Percentiles rank a stretch among this genome's conserved stretches.
These are phyloP conservation scores for Obelidium mucronatum DNA, from an alignment of 192 early-diverging fungal genomes.

Conservation along the genomic window DNA sequence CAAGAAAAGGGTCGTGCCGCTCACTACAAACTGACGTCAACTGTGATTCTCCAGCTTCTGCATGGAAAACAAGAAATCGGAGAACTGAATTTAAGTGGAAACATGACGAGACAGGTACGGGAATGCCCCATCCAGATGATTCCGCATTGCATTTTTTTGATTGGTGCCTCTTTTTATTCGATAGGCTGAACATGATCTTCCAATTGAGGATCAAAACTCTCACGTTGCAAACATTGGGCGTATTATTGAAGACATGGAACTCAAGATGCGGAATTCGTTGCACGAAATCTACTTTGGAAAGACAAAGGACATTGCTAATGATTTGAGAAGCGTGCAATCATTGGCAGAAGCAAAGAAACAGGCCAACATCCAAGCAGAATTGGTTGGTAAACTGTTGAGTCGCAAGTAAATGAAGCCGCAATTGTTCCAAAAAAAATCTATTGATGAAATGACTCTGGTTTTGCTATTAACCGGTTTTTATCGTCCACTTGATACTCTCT, in stretches of 20 bases:
- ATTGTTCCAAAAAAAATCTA: no score
- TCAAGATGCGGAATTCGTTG: slow-evolving; percentile 93
- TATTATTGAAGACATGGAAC: slow-evolving; percentile 98
- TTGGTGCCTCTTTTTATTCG: not conserved
- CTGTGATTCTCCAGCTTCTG: slow-evolving; percentile 92
- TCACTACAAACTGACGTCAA: slow-evolving; percentile 96
- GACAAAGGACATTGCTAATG: slow-evolving; percentile 96
- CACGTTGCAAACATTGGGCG: slow-evolving; percentile 95
- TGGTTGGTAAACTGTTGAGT: slow-evolving; percentile 49
- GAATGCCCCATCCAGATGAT: not conserved
- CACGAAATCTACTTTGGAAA: slow-evolving; percentile 98
- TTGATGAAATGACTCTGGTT: no score
- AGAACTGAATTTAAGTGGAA: slow-evolving; percentile 86
- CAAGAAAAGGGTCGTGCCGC: slow-evolving; percentile 83
- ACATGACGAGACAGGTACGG: slow-evolving; percentile 87
- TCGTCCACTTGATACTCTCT: no score
- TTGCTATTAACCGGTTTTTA: no score
- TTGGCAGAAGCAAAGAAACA: slow-evolving; percentile 79
- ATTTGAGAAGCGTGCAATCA: slow-evolving; percentile 81
- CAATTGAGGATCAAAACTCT: slow-evolving; percentile 72
- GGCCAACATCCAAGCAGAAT: slow-evolving; percentile 78
- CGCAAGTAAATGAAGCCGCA: slow-evolving; percentile 30
- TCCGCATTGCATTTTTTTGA: not conserved
- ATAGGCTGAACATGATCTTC: slow-evolving; percentile 84
- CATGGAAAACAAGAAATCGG: slow-evolving; percentile 67